Base-by-base conservation (phyloP, 2,329 filamentous ascomycete species). In the Penicillium thymicola region DNA sequence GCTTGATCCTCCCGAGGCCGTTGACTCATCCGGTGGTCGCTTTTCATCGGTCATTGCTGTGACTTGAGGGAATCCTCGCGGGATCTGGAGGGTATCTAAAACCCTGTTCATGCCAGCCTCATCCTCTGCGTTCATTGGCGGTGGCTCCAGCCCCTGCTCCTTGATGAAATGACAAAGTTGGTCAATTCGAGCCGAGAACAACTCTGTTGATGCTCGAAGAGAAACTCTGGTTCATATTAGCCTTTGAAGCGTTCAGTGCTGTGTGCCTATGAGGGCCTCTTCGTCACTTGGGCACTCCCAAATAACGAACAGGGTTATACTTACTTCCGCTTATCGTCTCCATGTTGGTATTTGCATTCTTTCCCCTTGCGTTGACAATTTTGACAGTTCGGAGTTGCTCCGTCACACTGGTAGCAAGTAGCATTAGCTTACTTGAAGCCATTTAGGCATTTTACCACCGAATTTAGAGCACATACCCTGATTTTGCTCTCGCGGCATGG, bases 401-500 rank as follows among this genome's bases (percentile, higher is more conserved):
- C 73, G 40, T 75, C 73, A 54, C 73, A 75, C 73, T 75, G 54
- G 38, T 28, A 38, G 10, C 10, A 48, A 38, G 9, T 38, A 23
- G 41, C 51, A 51, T 59, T 54, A 55, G 50, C 51, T 52, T 13
- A 27, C 47, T 58, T 54, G 40, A 32, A 27, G 21, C 40, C 21
- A 25, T 4, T 32, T 27, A 40, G 18, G 10, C 40, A 18, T 23
- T 32, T 28, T 30, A 4, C 32, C 27, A 13, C 23, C 3, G 13
- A 5, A 9, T 25, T 36, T 16, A 41, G 30, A 38, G 14, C 51
- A 54, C 70, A 55, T 67, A 76, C 75, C 62, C 75, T 73, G 58
- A 78, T 74, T 48, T 78, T 78, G 59, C 76, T 78, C 62, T 78
- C 76, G 25, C 76, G 73, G 57, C 76, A 78, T 25, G 74, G 73